A percentile compares a stretch with the other conserved stretches of the same genome.
Evolutionary conservation across 208 protist species (phyloP).

Genomic region (Trypanosoma avium): DNA sequence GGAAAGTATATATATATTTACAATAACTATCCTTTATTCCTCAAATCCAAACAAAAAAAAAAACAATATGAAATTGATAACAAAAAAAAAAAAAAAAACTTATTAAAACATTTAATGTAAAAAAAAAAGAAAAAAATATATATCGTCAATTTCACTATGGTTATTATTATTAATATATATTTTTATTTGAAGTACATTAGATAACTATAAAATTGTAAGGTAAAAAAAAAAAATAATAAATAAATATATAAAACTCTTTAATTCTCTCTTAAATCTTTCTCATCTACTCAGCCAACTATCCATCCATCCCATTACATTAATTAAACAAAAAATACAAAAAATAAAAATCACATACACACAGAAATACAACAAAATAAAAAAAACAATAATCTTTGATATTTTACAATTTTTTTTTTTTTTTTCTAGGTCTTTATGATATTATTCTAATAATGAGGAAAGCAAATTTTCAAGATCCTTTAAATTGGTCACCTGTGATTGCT

Average conservation of each 20-base stretch:
- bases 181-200: too few species aligned
- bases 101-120: neutral
- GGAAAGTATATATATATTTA: too few species aligned
- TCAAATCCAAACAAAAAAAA: slow-evolving; percentile 22
- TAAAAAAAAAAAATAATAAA: too few species aligned
- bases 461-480: slow-evolving; percentile 25
- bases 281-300: too few species aligned
- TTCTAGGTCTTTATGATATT: neutral
- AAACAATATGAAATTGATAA: slow-evolving; percentile 1
- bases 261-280: too few species aligned
- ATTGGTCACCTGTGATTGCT: slow-evolving; percentile 17
- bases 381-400: neutral
- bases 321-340: too few species aligned
- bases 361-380: slow-evolving; percentile 4
- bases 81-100: slow-evolving; percentile 3
- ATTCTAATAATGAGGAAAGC: slow-evolving; percentile 7
- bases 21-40: slow-evolving; percentile 1
- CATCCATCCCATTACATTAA: too few species aligned
- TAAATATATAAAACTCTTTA: too few species aligned
- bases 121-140: neutral
- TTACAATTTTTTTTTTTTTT: slow-evolving; percentile 12
- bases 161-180: neutral
- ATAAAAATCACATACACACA: slow-evolving; percentile 19
- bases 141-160: neutral
- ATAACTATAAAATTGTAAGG: too few species aligned